phyloP scores from a whole-genome alignment of 1,284 basidiomycete genomes.

The Cerrena zonata region DNA sequence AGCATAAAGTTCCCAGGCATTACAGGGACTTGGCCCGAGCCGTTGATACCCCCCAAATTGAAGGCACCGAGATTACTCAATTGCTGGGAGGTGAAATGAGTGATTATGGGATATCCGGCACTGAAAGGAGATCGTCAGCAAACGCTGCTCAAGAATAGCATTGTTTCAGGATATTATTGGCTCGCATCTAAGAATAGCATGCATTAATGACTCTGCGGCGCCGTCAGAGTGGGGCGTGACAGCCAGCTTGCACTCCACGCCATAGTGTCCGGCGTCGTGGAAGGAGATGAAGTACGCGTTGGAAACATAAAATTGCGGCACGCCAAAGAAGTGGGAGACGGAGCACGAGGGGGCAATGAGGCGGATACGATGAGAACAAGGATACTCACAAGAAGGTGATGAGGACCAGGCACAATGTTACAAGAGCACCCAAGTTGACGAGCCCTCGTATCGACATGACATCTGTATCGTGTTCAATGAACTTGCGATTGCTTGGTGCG shows the following conservation, averaged over 20 bases:
- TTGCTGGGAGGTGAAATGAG: slow-evolving; percentile 30
- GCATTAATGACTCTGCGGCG: background rate
- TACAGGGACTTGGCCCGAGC: slow-evolving; percentile 40
- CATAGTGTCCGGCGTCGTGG: too few relatives aligned
- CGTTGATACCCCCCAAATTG: slow-evolving; percentile 51
- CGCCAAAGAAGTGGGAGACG: background rate
- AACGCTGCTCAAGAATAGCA: background rate
- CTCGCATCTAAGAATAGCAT: background rate
- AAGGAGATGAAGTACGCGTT: slow-evolving; percentile 2
- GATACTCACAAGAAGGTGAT: slow-evolving; percentile 32
- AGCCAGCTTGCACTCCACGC: too few relatives aligned
- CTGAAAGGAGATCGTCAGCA: slow-evolving; percentile 11
- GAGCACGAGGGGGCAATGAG: background rate
- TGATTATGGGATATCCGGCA: slow-evolving; percentile 51
- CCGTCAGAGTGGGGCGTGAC: too few relatives aligned
- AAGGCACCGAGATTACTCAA: slow-evolving; percentile 32
- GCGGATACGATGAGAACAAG: slow-evolving; percentile 1
- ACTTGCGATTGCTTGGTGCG: slow-evolving; percentile 15
- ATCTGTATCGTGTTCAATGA: slow-evolving; percentile 21
- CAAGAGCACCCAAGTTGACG: slow-evolving; percentile 29
- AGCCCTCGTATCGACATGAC: slow-evolving; percentile 28
- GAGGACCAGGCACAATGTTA: slow-evolving; percentile 28
- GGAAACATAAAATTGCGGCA: background rate
- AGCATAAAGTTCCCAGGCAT: slow-evolving; percentile 35
- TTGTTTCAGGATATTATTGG: background rate